Evolutionary conservation across 768 basidiomycete genomes (phyloP).

Genomic region (Strobilomyces confusus): DNA sequence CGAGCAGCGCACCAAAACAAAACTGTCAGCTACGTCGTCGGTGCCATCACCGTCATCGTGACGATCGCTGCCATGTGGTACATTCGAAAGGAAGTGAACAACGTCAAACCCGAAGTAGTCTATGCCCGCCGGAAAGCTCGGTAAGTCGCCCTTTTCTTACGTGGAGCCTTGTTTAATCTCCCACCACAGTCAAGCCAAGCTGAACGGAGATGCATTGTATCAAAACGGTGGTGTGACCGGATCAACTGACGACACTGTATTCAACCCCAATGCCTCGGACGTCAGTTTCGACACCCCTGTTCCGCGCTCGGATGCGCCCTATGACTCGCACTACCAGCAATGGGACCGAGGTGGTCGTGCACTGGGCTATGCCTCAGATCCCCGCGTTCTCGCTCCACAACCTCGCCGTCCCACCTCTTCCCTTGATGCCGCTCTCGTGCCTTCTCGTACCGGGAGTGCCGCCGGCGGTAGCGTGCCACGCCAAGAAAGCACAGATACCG

Average conservation of each 20-base stretch:
- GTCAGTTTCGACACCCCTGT: slow-evolving; percentile 36
- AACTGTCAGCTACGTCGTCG: slow-evolving; percentile 65
- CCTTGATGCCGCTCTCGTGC: slow-evolving; percentile 13
- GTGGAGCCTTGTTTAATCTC: slow-evolving; percentile 3
- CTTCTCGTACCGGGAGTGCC: slow-evolving; percentile 11
- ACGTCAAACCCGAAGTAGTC: slow-evolving; percentile 62
- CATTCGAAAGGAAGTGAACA: slow-evolving; percentile 68
- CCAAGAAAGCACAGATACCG: slow-evolving; percentile 30
- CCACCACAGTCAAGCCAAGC: slow-evolving; percentile 49
- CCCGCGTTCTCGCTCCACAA: slow-evolving; percentile 48
- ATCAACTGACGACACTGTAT: slow-evolving; percentile 30
- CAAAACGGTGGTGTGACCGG: slow-evolving; percentile 26
- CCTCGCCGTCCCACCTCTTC: slow-evolving; percentile 33
- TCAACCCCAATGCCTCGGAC: slow-evolving; percentile 37
- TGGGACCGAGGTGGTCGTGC: slow-evolving; percentile 52
- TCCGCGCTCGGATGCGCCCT: slow-evolving; percentile 28
- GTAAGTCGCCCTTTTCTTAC: slow-evolving; percentile 30
- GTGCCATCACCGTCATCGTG: slow-evolving; percentile 64
- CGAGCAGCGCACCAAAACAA: slow-evolving; percentile 41
- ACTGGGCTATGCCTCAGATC: slow-evolving; percentile 43
- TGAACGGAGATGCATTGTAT: slow-evolving; percentile 32
- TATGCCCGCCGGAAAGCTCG: slow-evolving; percentile 68
- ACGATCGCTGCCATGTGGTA: slow-evolving; percentile 83
- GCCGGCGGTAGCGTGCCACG: slow-evolving; percentile 9
- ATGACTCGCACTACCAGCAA: slow-evolving; percentile 39